Evolutionary conservation across 345 rosid genomes (phyloP), one percentile per base, ranked within the genome.

Genomic region (Physaria fendleri): DNA sequence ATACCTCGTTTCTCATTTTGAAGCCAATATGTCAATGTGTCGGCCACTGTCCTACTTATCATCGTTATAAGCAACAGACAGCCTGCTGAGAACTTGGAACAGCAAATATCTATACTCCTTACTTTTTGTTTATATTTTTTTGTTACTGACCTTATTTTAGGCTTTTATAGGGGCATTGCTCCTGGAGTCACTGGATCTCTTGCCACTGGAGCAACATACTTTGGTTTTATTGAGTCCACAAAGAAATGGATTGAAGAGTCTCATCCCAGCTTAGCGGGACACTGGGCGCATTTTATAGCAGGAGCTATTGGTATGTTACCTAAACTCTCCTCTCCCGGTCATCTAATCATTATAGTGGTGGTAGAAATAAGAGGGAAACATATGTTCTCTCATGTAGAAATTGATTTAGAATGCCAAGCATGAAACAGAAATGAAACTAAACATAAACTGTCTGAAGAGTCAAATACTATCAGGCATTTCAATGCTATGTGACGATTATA

Each of bases 181-280:
- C 96, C 98, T 58, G 96, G 94, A 11, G 15, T 91, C 15, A 82
- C 82, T 46, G 96, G 98, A 63, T 88, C 98, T 68, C 85, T 91
- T 38, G 95, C 95, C 1, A 91, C 98, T 63, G 98, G 98, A 56
- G 96, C 96, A 1, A 91, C 98, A 29, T 91, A 91, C 66, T 91
- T 91, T 84, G 96, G 98, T 47, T 79, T 88, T 71, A 91, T 91
- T 41, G 98, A 88, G 82, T 91, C 98, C 53, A 84, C 81, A 32
- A 91, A 84, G 73, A 88, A 68, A 53, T 91, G 98, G 98, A 91
- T 91, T 57, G 96, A 91, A 53, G 86, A 82, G 52, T 81, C 88
- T 15, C 83, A 88, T 81, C 96, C 96, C 43, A 48, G 47, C 57
- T 88, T 91, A 71, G 85, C 79, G 20, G 92, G 98, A 4, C 91